These are phyloP conservation scores for Typha latifolia DNA, from an alignment of 176 grass and related monocot genomes.

Conservation along the genomic window DNA sequence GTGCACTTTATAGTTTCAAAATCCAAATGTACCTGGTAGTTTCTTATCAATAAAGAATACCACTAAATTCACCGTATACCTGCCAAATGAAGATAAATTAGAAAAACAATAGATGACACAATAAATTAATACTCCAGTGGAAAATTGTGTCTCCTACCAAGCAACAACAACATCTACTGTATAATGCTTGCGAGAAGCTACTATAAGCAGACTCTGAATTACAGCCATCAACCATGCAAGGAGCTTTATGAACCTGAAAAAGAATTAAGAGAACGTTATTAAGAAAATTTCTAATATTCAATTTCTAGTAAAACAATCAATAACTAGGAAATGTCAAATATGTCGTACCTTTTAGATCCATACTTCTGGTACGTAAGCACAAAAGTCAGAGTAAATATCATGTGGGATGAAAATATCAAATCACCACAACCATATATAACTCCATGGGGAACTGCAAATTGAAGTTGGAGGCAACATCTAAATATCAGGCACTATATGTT, in stretches of 20 bases:
- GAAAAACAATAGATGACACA: neutral
- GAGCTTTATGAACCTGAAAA: constrained; percentile 74
- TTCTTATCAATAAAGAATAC: constrained; percentile 91
- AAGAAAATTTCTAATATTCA: neutral
- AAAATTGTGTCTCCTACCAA: constrained; percentile 44
- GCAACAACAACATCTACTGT: constrained; percentile 95
- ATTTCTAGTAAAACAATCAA: neutral
- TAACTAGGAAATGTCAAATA: neutral
- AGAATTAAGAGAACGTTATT: neutral
- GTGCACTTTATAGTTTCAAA: neutral
- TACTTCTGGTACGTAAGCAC: constrained; percentile 90
- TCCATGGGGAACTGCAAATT: constrained; percentile 81
- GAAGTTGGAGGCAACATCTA: neutral
- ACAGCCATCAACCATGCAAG: constrained; percentile 80
- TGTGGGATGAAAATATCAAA: constrained; percentile 98
- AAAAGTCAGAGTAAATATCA: constrained; percentile 98
- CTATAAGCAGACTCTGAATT: constrained; percentile 91
- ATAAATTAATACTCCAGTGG: neutral
- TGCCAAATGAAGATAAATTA: constrained; percentile 15
- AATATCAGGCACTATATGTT: constrained; percentile 16
- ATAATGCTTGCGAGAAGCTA: constrained; percentile 95
- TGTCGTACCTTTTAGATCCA: constrained; percentile 68
- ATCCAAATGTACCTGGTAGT: constrained; percentile 48
- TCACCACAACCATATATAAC: constrained; percentile 91
- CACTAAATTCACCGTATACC: constrained; percentile 98